Evolutionary conservation across 140 eudicot genomes (phyloP), one percentile per base, ranked within the genome.

Genomic region (Cichorium intybus): DNA sequence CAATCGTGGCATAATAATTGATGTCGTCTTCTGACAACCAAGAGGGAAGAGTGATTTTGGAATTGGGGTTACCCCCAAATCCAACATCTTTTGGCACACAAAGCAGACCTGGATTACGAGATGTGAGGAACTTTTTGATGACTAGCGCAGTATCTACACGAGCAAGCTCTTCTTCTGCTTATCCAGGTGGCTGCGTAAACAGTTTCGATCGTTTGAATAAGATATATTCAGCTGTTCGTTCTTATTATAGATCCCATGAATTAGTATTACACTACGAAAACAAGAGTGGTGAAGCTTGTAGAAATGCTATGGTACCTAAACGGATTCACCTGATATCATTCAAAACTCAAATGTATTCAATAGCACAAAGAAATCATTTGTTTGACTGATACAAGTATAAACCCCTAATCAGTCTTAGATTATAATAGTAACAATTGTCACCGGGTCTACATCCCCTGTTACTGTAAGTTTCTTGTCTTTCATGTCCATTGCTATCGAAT

Each of bases 1-100:
- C n/a, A n/a, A n/a, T n/a, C n/a, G 53, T 65, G 49, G 94, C 97
- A 76, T 72, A 85, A 68, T 85, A 88, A 63, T 76, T 64, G 24
- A 93, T 78, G 39, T 93, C 99, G 0, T 86, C 90, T 75, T 93
- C 99, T 0, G 94, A 59, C 52, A 93, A 85, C 97, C 95, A 93
- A 33, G 95, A 77, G 1, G 99, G 99, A 64, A 85, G 77, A 21
- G 76, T 31, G 61, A 83, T 75, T 22, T 73, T 61, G 24, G 75
- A 66, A 34, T 82, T 21, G 17, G 90, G 80, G 61, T 77, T 70
- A 63, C 82, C 83, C 53, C 90, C 89, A 34, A 86, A 73, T 45
- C 91, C 92, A 41, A 59, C 69, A 46, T 68, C 85, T 80, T 86
- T 87, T 26, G 94, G 95, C 41, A 90, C 77, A 62, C 79, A 21